Evolutionary conservation across 139 green algal genomes (phyloP).

Genomic region (Micromonas commoda): DNA sequence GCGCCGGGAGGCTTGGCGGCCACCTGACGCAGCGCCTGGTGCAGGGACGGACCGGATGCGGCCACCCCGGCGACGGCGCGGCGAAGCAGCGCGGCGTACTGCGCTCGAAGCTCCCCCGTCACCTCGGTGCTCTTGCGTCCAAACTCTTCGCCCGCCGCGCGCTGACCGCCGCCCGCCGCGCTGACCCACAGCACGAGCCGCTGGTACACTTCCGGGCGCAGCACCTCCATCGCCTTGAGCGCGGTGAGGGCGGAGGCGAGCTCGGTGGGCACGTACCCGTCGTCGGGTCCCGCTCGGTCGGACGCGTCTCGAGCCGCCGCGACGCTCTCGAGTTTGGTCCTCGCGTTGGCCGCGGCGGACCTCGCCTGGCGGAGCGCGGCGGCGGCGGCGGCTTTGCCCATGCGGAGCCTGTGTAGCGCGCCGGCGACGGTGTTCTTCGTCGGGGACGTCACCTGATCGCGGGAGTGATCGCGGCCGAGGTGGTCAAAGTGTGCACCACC

Average conservation of each 20-base stretch:
- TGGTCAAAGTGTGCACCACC: too few species aligned
- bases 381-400: too few species aligned
- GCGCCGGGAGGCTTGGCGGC: background rate
- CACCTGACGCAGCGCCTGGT: background rate
- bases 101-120: slow-evolving; percentile 10
- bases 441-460: too few species aligned
- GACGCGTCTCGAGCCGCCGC: too few species aligned
- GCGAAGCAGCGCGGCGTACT: slow-evolving; percentile 11
- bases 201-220: background rate
- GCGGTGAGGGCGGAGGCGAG: slow-evolving; percentile 11
- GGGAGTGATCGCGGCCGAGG: too few species aligned
- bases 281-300: background rate
- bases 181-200: background rate
- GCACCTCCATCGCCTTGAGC: slow-evolving; percentile 23
- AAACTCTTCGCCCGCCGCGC: background rate
- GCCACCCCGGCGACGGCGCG: background rate
- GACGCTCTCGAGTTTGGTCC: too few species aligned
- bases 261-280: background rate
- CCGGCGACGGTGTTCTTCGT: too few species aligned
- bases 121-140: background rate
- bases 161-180: background rate
- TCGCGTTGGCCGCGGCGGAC: too few species aligned
- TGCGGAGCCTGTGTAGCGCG: too few species aligned
- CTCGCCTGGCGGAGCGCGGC: too few species aligned
- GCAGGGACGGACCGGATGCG: background rate